phyloP scores from a whole-genome alignment of 108 stramenopile species.

The Pseudonitzschia multiseries region DNA sequence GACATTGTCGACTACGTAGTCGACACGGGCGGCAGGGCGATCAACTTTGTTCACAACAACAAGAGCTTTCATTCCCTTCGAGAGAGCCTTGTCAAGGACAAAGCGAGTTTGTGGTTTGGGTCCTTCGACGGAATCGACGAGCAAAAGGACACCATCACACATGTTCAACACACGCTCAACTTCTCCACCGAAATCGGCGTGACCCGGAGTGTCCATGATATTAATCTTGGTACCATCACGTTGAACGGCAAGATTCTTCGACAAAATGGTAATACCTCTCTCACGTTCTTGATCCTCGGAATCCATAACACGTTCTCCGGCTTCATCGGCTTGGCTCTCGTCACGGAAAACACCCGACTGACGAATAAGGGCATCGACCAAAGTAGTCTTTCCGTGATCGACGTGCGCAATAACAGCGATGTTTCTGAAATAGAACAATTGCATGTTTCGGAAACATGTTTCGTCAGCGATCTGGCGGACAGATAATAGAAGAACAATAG shows the following conservation, averaged over 20 bases:
- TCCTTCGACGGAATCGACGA: constrained; percentile 97
- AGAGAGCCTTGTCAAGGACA: constrained; percentile 96
- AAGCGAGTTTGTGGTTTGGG: constrained; percentile 99
- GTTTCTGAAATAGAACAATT: constrained; percentile 32
- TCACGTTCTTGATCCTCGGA: constrained; percentile 96
- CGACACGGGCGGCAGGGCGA: constrained; percentile 94
- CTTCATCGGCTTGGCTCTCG: constrained; percentile 85
- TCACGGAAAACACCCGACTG: constrained; percentile 95
- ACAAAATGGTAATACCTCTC: constrained; percentile 98
- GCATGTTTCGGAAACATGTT: neutral
- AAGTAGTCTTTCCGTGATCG: constrained; percentile 97
- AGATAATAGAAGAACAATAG: neutral
- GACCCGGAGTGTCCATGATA: constrained; percentile 98
- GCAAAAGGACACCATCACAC: constrained; percentile 96
- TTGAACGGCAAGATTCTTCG: constrained; percentile 96
- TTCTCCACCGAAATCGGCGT: constrained; percentile 99
- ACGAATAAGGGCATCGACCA: constrained; percentile 93
- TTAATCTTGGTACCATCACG: constrained; percentile 94
- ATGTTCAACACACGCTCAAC: constrained; percentile 96
- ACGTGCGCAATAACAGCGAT: constrained; percentile 91
- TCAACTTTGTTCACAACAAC: constrained; percentile 99
- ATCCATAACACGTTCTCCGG: constrained; percentile 96
- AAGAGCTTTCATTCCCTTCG: constrained; percentile 87
- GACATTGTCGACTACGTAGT: constrained; percentile 96
- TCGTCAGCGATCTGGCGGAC: neutral